Conservation (phyloP, 2,329 filamentous ascomycete genomes). For the Nigrospora sphaerica region DNA sequence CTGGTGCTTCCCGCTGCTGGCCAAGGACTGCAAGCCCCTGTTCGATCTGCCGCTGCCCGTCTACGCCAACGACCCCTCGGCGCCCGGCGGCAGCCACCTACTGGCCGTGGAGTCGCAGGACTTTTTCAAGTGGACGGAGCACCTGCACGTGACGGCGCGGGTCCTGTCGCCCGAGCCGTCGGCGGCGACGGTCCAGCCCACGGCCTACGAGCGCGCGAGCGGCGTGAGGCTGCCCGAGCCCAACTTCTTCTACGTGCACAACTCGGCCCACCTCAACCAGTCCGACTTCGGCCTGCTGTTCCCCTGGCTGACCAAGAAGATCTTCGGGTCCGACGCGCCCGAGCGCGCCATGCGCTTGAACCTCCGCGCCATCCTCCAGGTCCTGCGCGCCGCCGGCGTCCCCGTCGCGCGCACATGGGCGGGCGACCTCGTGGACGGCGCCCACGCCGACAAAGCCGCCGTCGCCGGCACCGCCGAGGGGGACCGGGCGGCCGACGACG, state of each 20-base stretch:
- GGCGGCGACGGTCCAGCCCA: conserved; percentile 30
- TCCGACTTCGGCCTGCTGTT: conserved; percentile 80
- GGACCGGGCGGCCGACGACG: conserved; percentile 9
- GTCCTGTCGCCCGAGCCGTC: conserved; percentile 53
- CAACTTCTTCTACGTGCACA: conserved; percentile 66
- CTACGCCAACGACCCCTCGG: conserved; percentile 39
- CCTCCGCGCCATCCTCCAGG: conserved; percentile 49
- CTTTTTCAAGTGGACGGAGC: conserved; percentile 72
- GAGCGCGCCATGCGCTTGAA: conserved; percentile 54
- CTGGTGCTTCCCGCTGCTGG: conserved; percentile 69
- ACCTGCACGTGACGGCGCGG: conserved; percentile 62
- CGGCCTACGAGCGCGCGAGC: conserved; percentile 33
- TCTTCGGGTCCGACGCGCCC: conserved; percentile 50
- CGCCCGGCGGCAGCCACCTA: conserved; percentile 48
- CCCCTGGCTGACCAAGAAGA: conserved; percentile 57
- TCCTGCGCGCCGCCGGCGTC: conserved; percentile 43
- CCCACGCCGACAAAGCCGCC: conserved; percentile 29
- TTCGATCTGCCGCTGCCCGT: conserved; percentile 67
- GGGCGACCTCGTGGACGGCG: conserved; percentile 42
- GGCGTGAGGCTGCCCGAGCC: conserved; percentile 41
- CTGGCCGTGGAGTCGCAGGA: conserved; percentile 68
- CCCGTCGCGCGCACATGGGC: conserved; percentile 41
- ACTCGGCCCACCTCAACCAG: conserved; percentile 75
- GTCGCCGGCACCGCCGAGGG: conserved; percentile 5
- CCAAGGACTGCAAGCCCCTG: conserved; percentile 54